Evolutionary conservation across 345 rosid genomes (phyloP), one percentile per base, ranked within the genome.

Genomic region (Rhodamnia rubescens): DNA sequence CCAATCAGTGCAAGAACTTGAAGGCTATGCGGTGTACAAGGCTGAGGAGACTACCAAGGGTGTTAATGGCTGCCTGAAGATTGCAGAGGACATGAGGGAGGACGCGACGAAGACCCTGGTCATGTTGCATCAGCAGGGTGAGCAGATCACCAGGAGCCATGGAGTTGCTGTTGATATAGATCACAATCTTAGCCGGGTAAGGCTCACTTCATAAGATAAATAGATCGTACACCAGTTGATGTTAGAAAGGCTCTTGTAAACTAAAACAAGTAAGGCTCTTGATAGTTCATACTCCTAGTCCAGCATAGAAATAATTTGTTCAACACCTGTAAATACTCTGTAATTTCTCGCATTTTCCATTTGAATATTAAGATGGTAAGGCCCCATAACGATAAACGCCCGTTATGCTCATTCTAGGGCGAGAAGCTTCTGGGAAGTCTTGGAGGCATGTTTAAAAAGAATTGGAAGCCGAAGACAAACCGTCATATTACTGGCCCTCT

Each of bases 341-440:
- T 69, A 69, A 47, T 36, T 69, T 57, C 16, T 24, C 1, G 13
- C 80, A 32, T 69, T 69, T 36, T 36, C 26, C 80, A 52, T 82
- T 52, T 82, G 84, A 18, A n/a, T 50, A 51, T 32, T 82, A 82
- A 16, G 26, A 29, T 80, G 69, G 6, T 6, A 6, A 24, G 47
- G 26, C 13, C 80, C 26, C 13, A 5, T 69, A 69, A 69, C 80
- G 11, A 69, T 69, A 36, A 69, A 69, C 10, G 47, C 80, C 47
- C 20, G 29, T 32, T 24, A n/a, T 78, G 86, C 13, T 55, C 11
- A 29, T 93, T 89, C 53, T 92, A 97, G 99, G 99, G 99, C 83
- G 99, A 97, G 92, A 97, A 95, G 93, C 96, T 97, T 85, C 91
- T 97, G 86, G 98, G 98, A 83, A 96, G 93, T 88, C 98, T 97